Percentiles rank a stretch among this genome's conserved stretches.
phyloP scores from a whole-genome alignment of 2,329 filamentous ascomycete genomes.

The Macrophomina pseudophaseolina region DNA sequence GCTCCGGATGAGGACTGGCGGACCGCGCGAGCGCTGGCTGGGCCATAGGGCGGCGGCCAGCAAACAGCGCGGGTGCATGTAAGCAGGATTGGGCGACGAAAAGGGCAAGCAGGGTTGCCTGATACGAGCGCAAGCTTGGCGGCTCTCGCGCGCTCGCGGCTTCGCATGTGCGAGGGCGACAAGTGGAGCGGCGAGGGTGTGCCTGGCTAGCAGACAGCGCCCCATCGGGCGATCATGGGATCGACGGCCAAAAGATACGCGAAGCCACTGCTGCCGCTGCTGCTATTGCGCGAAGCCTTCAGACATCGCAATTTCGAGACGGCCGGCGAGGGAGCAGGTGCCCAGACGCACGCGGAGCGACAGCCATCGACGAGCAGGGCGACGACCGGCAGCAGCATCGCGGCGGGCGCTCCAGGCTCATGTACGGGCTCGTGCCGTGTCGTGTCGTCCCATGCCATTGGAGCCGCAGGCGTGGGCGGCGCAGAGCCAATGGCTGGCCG shows the following conservation, averaged over 20 bases:
- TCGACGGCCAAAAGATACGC: constrained; percentile 23
- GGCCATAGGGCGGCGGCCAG: constrained; percentile 6
- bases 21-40: constrained; percentile 3
- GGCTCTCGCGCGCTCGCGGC: not conserved
- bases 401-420: not conserved
- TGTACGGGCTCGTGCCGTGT: constrained; percentile 4
- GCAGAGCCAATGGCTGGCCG: not conserved
- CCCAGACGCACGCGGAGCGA: not conserved
- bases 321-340: not conserved
- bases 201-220: constrained; percentile 7
- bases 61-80: not conserved
- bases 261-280: not conserved
- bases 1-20: constrained; percentile 10
- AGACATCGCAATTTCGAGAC: not conserved
- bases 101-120: constrained; percentile 10
- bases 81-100: constrained; percentile 5
- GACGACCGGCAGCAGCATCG: not conserved
- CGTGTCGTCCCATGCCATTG: not conserved
- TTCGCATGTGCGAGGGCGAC: not conserved
- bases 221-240: constrained; percentile 17
- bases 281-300: not conserved
- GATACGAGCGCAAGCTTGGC: constrained; percentile 12
- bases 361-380: not conserved
- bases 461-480: constrained; percentile 1
- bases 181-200: not conserved